phyloP scores from a whole-genome alignment of 805 yeast species.

The Priceomyces melissophilus region DNA sequence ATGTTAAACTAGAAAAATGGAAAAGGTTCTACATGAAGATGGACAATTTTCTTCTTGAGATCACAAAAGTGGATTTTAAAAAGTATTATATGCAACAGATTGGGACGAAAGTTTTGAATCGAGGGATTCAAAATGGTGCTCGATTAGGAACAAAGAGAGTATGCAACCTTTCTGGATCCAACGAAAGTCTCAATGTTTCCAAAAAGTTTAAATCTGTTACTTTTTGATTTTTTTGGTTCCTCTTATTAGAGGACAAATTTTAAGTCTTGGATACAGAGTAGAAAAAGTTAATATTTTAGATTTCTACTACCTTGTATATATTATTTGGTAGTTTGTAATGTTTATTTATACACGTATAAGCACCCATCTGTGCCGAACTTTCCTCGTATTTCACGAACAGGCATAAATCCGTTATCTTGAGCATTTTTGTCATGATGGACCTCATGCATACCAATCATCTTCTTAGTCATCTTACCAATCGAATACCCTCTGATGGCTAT shows the following conservation, averaged over 20 bases:
- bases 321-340: background rate
- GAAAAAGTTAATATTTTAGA: no score
- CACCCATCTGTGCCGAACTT: slow-evolving; percentile 73
- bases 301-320: background rate
- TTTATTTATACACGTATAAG: slow-evolving; percentile 41
- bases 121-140: background rate
- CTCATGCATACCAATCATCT: slow-evolving; percentile 5
- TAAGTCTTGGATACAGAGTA: no score
- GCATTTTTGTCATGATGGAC: background rate
- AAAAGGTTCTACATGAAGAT: slow-evolving; percentile 21
- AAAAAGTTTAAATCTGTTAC: no score
- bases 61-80: slow-evolving; percentile 23
- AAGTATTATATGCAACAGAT: slow-evolving; percentile 27
- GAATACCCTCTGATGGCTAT: slow-evolving; percentile 62
- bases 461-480: slow-evolving; percentile 47
- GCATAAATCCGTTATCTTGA: slow-evolving; percentile 37
- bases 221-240: no score
- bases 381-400: slow-evolving; percentile 47
- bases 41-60: slow-evolving; percentile 18
- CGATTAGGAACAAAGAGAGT: no score
- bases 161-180: no score
- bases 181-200: no score
- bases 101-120: slow-evolving; percentile 24
- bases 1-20: slow-evolving; percentile 27
- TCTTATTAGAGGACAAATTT: no score